These are phyloP conservation scores for Ogataea saltuana DNA, from an alignment of 805 yeast genomes.

Conservation along the genomic window DNA sequence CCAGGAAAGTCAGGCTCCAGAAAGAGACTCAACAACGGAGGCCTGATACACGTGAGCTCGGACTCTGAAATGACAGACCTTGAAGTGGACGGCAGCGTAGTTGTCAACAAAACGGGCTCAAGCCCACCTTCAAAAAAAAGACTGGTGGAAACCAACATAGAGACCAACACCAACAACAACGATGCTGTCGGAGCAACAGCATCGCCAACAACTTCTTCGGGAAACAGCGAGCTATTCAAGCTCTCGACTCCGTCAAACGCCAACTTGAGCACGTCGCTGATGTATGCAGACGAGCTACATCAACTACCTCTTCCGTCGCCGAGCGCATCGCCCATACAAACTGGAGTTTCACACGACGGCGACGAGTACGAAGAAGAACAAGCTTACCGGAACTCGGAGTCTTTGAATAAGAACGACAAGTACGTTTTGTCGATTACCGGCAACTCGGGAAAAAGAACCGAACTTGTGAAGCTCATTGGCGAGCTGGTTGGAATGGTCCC, in stretches of 20 bases:
- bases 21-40: constrained; percentile 22
- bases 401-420: too few relatives aligned
- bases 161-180: too few relatives aligned
- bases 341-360: constrained; percentile 27
- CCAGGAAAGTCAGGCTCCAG: constrained; percentile 14
- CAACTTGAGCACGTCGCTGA: constrained; percentile 9
- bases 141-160: constrained; percentile 16
- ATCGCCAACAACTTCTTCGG: constrained; percentile 21
- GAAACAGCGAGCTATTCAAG: constrained; percentile 16
- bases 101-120: constrained; percentile 15
- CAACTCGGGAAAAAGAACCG: constrained; percentile 22
- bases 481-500: constrained; percentile 41
- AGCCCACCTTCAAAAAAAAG: constrained; percentile 26
- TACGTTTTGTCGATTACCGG: too few relatives aligned
- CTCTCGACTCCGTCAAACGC: constrained; percentile 16
- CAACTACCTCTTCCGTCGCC: constrained; percentile 71
- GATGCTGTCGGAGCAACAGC: too few relatives aligned
- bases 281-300: constrained; percentile 27
- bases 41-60: constrained; percentile 8
- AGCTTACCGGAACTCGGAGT: too few relatives aligned
- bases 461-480: constrained; percentile 41
- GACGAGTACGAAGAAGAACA: constrained; percentile 25
- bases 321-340: constrained; percentile 57
- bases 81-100: constrained; percentile 15
- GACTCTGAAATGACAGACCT: constrained; percentile 25